Evolutionary conservation across 139 green algal genomes (phyloP), one percentile per base, ranked within the genome.

Genomic region (Dunaliella primolecta): DNA sequence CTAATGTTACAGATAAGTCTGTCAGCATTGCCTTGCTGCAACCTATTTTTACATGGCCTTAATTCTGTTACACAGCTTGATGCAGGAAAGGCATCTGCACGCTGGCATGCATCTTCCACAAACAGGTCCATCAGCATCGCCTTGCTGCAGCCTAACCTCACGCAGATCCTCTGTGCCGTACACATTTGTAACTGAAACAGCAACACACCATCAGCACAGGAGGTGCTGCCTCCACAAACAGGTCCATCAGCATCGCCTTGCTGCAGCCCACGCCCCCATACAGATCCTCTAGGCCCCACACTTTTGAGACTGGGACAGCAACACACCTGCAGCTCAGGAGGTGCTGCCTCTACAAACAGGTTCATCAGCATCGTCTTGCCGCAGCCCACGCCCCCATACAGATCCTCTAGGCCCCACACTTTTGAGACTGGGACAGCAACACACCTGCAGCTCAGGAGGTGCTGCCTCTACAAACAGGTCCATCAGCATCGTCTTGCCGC

Each of bases 351-450:
- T 0, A 93, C 95, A 55, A 99, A 95, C 71, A 99, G 30, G 86
- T 99, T 97, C 97, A 99, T 99, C 2, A 99, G 89, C 93, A 99
- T 98, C 0, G 96, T 99, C 92, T 99, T 99, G 74, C 97, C 97
- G 24, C 90, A 91, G 0, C 96, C 96, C 75, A 98, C 96, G 15
- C 96, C 96, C 3, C 96, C 96, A 85, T 95, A 96, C 92, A 98
- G 95, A 91, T 99, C n/a, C n/a, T n/a, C n/a, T n/a, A n/a, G n/a
- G n/a, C 96, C 96, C 84, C 94, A 96, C 91, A 98, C n/a, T n/a
- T n/a, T n/a, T n/a, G n/a, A n/a, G n/a, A n/a, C n/a, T n/a, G n/a
- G n/a, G n/a, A n/a, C n/a, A n/a, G n/a, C n/a, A n/a, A 15, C 46
- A 15, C 15, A 86, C 83, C 74, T 86, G 2, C 24, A 82, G 34